phyloP scores from a whole-genome alignment of 495 filamentous ascomycete species.

The Immersiella caudata region DNA sequence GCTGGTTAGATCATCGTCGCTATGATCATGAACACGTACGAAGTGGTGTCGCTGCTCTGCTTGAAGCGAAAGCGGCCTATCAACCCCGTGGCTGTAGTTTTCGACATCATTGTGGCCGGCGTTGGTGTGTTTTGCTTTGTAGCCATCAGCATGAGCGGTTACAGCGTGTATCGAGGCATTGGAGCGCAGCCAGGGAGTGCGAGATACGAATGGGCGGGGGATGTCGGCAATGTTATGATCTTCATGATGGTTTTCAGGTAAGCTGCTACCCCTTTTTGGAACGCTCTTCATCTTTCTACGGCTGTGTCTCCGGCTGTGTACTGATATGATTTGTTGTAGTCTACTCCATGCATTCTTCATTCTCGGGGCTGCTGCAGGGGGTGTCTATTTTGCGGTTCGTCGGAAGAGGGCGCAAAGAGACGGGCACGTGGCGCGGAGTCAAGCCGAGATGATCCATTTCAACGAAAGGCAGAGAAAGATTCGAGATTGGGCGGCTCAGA shows the following conservation, averaged over 20 bases:
- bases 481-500: background rate
- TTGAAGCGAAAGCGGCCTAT: constrained; percentile 23
- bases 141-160: constrained; percentile 21
- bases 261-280: no score
- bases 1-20: constrained; percentile 25
- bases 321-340: constrained; percentile 17
- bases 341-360: constrained; percentile 30
- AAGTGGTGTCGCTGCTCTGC: constrained; percentile 27
- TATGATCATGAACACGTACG: constrained; percentile 25
- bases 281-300: no score
- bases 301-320: no score
- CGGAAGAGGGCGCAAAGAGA: constrained; percentile 6
- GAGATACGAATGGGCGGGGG: constrained; percentile 20
- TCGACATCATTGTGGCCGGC: constrained; percentile 26
- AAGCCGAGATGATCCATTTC: constrained; percentile 31
- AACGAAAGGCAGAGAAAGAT: constrained; percentile 19
- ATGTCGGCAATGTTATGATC: constrained; percentile 34
- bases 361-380: constrained; percentile 25
- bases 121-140: constrained; percentile 34
- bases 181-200: background rate
- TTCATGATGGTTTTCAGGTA: constrained; percentile 38
- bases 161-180: background rate
- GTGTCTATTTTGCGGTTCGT: constrained; percentile 12
- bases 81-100: constrained; percentile 28
- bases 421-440: constrained; percentile 18